Evolutionary conservation across 768 basidiomycete genomes (phyloP).

Genomic region (Suillus lakei): DNA sequence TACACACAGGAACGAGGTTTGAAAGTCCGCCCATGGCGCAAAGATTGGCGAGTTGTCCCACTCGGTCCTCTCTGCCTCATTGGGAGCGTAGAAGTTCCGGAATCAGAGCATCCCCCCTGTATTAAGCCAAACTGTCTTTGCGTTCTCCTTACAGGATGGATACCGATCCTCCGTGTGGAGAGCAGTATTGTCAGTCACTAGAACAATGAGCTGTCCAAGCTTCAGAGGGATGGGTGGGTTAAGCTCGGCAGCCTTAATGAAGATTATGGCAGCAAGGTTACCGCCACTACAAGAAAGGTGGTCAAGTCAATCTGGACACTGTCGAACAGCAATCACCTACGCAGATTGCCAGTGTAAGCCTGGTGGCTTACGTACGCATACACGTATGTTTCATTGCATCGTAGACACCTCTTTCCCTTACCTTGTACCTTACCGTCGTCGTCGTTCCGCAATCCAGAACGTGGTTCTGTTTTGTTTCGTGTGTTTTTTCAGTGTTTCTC

Average conservation of each 20-base stretch:
- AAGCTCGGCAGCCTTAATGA: slow-evolving; percentile 62
- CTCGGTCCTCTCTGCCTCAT: slow-evolving; percentile 58
- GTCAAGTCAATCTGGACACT: not conserved
- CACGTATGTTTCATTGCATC: too few relatives aligned
- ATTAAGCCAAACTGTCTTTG: slow-evolving; percentile 63
- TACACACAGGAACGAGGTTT: not conserved
- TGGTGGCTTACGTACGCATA: too few relatives aligned
- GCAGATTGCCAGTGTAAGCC: too few relatives aligned
- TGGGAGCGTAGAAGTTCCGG: slow-evolving; percentile 68
- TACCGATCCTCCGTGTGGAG: slow-evolving; percentile 41
- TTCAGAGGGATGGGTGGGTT: slow-evolving; percentile 55
- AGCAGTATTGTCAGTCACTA: slow-evolving; percentile 78
- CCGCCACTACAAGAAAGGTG: slow-evolving; percentile 57
- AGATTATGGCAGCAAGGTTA: slow-evolving; percentile 69
- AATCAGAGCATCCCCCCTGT: slow-evolving; percentile 78
- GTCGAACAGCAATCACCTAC: slow-evolving; percentile 33
- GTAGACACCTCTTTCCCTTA: too few relatives aligned
- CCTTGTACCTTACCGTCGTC: too few relatives aligned
- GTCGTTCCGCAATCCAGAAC: too few relatives aligned
- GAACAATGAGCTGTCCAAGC: slow-evolving; percentile 73
- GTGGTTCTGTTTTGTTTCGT: too few relatives aligned
- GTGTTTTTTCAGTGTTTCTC: too few relatives aligned
- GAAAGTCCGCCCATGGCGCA: too few relatives aligned
- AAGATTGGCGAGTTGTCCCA: slow-evolving; percentile 79
- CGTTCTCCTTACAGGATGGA: slow-evolving; percentile 62